Conservation (phyloP, 768 basidiomycete genomes). For the Zangia roseola region DNA sequence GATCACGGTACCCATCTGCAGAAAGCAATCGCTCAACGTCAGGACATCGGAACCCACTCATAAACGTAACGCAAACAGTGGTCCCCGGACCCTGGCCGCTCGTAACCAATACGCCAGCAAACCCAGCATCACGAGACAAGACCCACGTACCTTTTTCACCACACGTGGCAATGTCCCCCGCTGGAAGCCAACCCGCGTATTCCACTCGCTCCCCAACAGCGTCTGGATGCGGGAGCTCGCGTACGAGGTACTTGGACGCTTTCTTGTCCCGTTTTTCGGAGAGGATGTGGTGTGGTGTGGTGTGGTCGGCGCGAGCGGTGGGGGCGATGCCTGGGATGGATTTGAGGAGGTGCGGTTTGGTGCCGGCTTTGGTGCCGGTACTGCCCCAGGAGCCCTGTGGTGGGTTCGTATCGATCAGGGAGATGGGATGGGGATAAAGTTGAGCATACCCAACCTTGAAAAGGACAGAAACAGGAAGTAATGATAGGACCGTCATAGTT, state of each 20-base stretch:
- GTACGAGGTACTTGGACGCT: constrained; percentile 82
- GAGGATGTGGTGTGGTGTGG: constrained; percentile 88
- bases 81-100: too few relatives aligned
- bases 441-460: constrained; percentile 93
- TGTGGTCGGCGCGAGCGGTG: constrained; percentile 75
- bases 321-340: constrained; percentile 82
- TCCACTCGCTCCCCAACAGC: constrained; percentile 92
- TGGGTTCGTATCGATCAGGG: neutral
- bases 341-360: constrained; percentile 73
- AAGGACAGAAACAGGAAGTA: too few relatives aligned
- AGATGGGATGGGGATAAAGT: constrained; percentile 9
- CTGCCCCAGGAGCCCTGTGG: constrained; percentile 93
- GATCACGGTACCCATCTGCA: constrained; percentile 70
- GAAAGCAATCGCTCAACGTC: constrained; percentile 4
- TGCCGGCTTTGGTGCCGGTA: constrained; percentile 56
- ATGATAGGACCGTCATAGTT: too few relatives aligned
- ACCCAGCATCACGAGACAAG: too few relatives aligned
- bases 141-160: constrained; percentile 79
- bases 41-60: too few relatives aligned
- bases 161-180: constrained; percentile 81
- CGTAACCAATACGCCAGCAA: too few relatives aligned
- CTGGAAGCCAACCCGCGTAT: constrained; percentile 83
- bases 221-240: constrained; percentile 89
- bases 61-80: too few relatives aligned
- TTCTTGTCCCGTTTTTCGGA: constrained; percentile 96